Evolutionary conservation across 2,329 filamentous ascomycete genomes (phyloP).

Genomic region (Talaromyces sp.): DNA sequence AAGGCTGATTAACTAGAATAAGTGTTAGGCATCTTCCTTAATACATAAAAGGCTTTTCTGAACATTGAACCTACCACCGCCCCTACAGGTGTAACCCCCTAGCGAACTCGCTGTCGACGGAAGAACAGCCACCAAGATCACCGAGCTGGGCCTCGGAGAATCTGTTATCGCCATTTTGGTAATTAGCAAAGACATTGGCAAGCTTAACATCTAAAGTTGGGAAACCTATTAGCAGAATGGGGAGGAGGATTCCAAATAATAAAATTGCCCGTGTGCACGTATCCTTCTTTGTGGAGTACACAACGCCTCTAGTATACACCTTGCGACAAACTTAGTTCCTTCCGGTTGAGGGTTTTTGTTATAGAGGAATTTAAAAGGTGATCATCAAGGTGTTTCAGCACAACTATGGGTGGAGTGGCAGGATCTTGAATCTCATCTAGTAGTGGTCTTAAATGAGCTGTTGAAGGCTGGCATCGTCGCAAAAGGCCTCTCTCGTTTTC

Average conservation of each 20-base stretch:
- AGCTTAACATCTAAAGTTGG: slow-evolving; percentile 25
- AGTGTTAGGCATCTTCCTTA: neutral
- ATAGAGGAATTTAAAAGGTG: neutral
- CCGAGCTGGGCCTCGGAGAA: slow-evolving; percentile 26
- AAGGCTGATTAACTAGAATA: slow-evolving; percentile 22
- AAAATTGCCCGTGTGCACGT: slow-evolving; percentile 22
- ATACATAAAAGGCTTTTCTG: neutral
- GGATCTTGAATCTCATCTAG: neutral
- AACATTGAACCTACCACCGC: slow-evolving; percentile 21
- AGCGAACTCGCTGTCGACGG: slow-evolving; percentile 21
- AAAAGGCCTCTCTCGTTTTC: neutral
- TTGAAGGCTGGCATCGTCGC: neutral
- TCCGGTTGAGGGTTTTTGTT: neutral
- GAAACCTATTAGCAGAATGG: neutral
- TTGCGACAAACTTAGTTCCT: neutral
- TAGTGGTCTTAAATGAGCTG: neutral
- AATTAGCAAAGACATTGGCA: slow-evolving; percentile 26
- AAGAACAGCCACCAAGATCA: slow-evolving; percentile 24
- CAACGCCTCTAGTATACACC: slow-evolving; percentile 22
- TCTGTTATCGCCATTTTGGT: slow-evolving; percentile 19
- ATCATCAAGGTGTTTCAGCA: neutral
- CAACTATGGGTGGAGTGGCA: neutral
- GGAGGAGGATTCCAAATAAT: neutral
- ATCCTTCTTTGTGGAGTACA: slow-evolving; percentile 20
- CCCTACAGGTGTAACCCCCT: slow-evolving; percentile 23